Evolutionary conservation across 495 filamentous ascomycete species (phyloP), one percentile per base, ranked within the genome.

Genomic region (Tricharina praecox): DNA sequence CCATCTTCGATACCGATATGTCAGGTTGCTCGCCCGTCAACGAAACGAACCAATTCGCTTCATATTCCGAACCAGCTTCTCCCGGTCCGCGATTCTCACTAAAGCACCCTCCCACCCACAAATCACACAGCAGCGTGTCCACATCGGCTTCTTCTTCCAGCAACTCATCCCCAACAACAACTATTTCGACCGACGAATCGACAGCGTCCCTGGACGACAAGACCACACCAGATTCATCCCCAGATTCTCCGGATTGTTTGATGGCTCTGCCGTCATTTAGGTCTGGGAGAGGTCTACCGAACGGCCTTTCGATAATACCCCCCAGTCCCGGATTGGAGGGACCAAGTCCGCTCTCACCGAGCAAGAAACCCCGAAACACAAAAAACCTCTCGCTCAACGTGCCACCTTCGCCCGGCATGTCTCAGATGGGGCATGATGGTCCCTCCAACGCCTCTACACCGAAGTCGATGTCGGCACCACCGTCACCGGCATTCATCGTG

Each of bases 91-190:
- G n/a, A n/a, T n/a, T n/a, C n/a, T n/a, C n/a, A n/a, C n/a, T 20
- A 28, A 23, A 11, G 25, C 28, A 10, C 47, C 23, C 10, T n/a
- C 28, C 34, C 53, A 26, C 46, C 41, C 71, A 76, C 62, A 67
- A 73, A 54, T 73, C 75, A 55, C 70, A 74, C 62, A 69, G 74
- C 55, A 79, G 75, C 61, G 75, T 75, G n/a, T 88, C 84, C 21
- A 92, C 83, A 3, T 76, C 79, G 49, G 72, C 75, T 35, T 83
- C 83, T 7, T 85, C 81, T 38, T 97, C 90, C 2, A 81, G 78
- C 21, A 86, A 95, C 56, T 93, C 87, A 5, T 96, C 90, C 16
- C 90, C 90, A 0, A 95, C 90, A 15, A 96, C 85, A 2, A 93
- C 88, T 0, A 73, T 87, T n/a, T 93, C 86, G 11, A 93, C 85